Evolutionary conservation across 257 asterid genomes (phyloP).

Genomic region (Nicotiana attenuata): DNA sequence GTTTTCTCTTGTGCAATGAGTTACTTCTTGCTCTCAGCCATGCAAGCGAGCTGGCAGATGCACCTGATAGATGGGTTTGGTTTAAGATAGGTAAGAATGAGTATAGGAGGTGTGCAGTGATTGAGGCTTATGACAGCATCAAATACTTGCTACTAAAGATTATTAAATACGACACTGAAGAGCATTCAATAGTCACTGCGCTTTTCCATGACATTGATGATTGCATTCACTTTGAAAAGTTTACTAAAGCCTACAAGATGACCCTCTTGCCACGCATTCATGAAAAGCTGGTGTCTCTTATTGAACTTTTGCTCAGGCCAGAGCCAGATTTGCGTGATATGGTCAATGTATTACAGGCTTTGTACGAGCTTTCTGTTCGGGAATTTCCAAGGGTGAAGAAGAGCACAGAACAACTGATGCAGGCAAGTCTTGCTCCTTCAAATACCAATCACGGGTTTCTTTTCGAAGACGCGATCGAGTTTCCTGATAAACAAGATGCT

Average conservation of each 20-base stretch:
- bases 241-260: conserved; percentile 50
- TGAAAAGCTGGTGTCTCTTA: conserved; percentile 43
- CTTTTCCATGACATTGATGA: conserved; percentile 57
- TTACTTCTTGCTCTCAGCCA: conserved; percentile 70
- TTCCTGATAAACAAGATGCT: conserved; percentile 54
- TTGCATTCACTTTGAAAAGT: conserved; percentile 44
- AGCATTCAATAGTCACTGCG: conserved; percentile 57
- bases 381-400: conserved; percentile 64
- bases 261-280: conserved; percentile 56
- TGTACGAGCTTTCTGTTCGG: conserved; percentile 71
- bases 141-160: conserved; percentile 69
- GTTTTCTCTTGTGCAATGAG: conserved; percentile 78
- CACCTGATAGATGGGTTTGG: conserved; percentile 70
- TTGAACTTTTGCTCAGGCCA: conserved; percentile 52
- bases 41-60: conserved; percentile 58
- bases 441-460: conserved; percentile 40
- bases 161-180: conserved; percentile 56
- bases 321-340: conserved; percentile 44
- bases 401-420: conserved; percentile 46
- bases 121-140: conserved; percentile 80
- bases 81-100: conserved; percentile 67
- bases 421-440: conserved; percentile 64
- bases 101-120: conserved; percentile 83
- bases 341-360: conserved; percentile 68
- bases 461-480: conserved; percentile 55